Percentiles rank a stretch among this genome's conserved stretches.
Conservation (phyloP, 2,329 filamentous ascomycete genomes). For the Colletotrichum cereale region DNA sequence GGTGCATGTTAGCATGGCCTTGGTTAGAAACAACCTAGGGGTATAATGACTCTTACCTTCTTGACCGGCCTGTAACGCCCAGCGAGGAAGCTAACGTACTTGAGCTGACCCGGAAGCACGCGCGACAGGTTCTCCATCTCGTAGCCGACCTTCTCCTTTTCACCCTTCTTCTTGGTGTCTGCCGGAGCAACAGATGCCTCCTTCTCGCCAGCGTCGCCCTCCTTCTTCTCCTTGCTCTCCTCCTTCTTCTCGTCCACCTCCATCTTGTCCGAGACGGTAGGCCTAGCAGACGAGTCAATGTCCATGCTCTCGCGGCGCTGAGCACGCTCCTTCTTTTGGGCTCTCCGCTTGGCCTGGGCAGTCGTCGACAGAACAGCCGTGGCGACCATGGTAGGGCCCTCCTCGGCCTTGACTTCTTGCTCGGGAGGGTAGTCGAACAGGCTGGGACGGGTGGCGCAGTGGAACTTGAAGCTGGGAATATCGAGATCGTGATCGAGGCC, state of each 20-base stretch:
- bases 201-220: conserved; percentile 61
- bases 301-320: conserved; percentile 96
- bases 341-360: conserved; percentile 94
- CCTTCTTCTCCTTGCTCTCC: conserved; percentile 72
- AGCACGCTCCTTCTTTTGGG: conserved; percentile 92
- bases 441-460: conserved; percentile 93
- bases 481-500: conserved; percentile 94
- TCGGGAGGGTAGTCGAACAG: conserved; percentile 98
- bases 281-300: conserved; percentile 81
- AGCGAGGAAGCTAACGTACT: conserved; percentile 93
- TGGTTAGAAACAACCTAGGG: not conserved
- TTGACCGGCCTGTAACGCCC: conserved; percentile 93
- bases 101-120: conserved; percentile 91
- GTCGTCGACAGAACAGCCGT: conserved; percentile 97
- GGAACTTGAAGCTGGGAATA: conserved; percentile 93
- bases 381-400: conserved; percentile 92
- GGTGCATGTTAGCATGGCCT: conserved; percentile 58
- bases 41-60: conserved; percentile 70
- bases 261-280: conserved; percentile 80
- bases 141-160: conserved; percentile 97
- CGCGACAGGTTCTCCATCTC: conserved; percentile 97
- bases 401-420: conserved; percentile 93
- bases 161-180: conserved; percentile 85
- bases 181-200: conserved; percentile 61
- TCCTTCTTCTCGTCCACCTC: conserved; percentile 79